A percentile compares a stretch with the other conserved stretches of the same genome.
These are phyloP conservation scores for Mucuna pruriens DNA, from an alignment of 306 rosid genomes.

Conservation along the genomic window DNA sequence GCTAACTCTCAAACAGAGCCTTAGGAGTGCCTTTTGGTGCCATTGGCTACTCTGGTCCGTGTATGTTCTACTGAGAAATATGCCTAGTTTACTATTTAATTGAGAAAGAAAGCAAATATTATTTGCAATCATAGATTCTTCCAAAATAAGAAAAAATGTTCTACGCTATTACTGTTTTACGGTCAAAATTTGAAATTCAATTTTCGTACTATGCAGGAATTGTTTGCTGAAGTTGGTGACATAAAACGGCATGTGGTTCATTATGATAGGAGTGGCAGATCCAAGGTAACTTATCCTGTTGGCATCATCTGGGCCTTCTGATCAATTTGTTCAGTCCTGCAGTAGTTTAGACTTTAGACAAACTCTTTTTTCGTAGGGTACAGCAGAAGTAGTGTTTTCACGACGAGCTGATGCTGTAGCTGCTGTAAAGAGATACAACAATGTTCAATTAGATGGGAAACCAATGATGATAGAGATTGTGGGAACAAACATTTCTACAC, in stretches of 20 bases:
- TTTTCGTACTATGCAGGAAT: conserved; percentile 63
- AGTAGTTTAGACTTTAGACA: conserved; percentile 47
- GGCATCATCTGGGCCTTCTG: conserved; percentile 40
- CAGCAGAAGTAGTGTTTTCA: conserved; percentile 89
- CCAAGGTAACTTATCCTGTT: conserved; percentile 72
- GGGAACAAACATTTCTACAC: conserved; percentile 76
- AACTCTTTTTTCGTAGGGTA: conserved; percentile 72
- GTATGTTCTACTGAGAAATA: neutral
- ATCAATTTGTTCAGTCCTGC: conserved; percentile 39
- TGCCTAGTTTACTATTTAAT: neutral
- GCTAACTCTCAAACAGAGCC: neutral
- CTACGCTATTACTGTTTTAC: neutral
- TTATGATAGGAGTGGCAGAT: conserved; percentile 96
- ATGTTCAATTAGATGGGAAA: conserved; percentile 93
- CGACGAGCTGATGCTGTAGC: conserved; percentile 82
- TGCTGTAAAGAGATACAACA: conserved; percentile 93
- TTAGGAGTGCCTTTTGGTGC: neutral
- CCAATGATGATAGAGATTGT: conserved; percentile 95
- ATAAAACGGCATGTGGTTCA: conserved; percentile 79
- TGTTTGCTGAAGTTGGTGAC: conserved; percentile 93
- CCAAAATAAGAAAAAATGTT: neutral
- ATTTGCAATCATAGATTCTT: neutral
- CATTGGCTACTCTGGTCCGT: neutral
- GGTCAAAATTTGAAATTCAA: conserved; percentile 1
- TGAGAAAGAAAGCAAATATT: neutral